Conservation (phyloP, 139 green algal species). For the Haematococcus sp. region DNA sequence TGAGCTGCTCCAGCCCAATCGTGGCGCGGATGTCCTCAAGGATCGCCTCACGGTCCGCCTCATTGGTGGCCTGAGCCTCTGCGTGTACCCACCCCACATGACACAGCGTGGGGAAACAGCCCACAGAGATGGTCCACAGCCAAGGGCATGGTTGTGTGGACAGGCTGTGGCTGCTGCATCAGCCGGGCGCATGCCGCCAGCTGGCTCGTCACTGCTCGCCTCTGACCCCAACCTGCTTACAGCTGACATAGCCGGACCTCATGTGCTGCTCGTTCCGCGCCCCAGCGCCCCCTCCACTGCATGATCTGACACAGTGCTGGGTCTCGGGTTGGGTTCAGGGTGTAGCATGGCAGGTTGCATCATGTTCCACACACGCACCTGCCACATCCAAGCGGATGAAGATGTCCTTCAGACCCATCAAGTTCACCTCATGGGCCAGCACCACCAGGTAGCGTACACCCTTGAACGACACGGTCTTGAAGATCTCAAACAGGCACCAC, state of each 20-base stretch:
- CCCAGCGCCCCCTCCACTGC: too few species aligned
- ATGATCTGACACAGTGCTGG: too few species aligned
- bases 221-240: neutral
- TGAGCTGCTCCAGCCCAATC: constrained; percentile 1
- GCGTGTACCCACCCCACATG: neutral
- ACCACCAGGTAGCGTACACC: constrained; percentile 8
- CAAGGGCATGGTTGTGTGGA: constrained; percentile 3
- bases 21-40: constrained; percentile 18
- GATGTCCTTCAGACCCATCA: constrained; percentile 16
- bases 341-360: too few species aligned
- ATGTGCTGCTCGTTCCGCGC: too few species aligned
- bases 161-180: too few species aligned
- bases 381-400: constrained; percentile 7
- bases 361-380: neutral
- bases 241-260: too few species aligned
- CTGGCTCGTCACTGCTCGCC: too few species aligned
- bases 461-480: constrained; percentile 17
- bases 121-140: too few species aligned
- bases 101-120: neutral
- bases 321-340: too few species aligned
- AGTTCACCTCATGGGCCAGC: constrained; percentile 8
- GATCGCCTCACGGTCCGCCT: constrained; percentile 10
- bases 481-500: constrained; percentile 33
- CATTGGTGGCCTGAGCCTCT: constrained; percentile 14
- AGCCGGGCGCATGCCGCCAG: neutral